These are phyloP conservation scores for Thalia dealbata DNA, from an alignment of 176 grass and related monocot species.

Conservation along the genomic window DNA sequence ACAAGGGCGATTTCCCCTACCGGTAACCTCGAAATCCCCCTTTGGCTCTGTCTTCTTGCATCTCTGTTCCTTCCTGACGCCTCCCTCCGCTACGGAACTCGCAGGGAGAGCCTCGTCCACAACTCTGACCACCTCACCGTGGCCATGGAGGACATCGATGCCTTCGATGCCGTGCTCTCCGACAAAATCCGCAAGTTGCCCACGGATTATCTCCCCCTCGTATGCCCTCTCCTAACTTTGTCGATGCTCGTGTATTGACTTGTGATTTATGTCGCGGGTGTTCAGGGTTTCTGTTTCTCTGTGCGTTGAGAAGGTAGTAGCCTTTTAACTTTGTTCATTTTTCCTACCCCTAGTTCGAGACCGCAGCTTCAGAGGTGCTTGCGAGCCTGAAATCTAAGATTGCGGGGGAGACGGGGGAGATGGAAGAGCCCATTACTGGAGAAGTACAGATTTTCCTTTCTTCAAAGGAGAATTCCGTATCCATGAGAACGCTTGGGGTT, in stretches of 20 bases:
- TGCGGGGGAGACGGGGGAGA: constrained; percentile 76
- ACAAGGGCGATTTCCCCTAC: constrained; percentile 86
- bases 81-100: not conserved
- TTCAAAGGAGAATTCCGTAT: constrained; percentile 76
- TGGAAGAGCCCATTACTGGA: constrained; percentile 70
- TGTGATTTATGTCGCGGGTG: not conserved
- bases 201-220: constrained; percentile 71
- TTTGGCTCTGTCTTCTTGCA: not conserved
- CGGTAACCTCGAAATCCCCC: constrained; percentile 20
- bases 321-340: not conserved
- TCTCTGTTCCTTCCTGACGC: not conserved
- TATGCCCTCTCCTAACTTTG: constrained; percentile 7
- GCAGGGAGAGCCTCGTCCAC: constrained; percentile 82
- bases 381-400: constrained; percentile 67
- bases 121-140: constrained; percentile 76
- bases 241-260: not conserved
- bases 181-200: constrained; percentile 90
- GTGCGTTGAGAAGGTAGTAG: not conserved
- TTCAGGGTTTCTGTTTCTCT: not conserved
- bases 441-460: constrained; percentile 89
- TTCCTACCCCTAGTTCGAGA: constrained; percentile 49
- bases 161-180: constrained; percentile 78
- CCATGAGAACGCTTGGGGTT: constrained; percentile 84
- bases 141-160: constrained; percentile 85
- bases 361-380: constrained; percentile 59